phyloP scores from a whole-genome alignment of 768 basidiomycete genomes.

The Gyrodon lividus region DNA sequence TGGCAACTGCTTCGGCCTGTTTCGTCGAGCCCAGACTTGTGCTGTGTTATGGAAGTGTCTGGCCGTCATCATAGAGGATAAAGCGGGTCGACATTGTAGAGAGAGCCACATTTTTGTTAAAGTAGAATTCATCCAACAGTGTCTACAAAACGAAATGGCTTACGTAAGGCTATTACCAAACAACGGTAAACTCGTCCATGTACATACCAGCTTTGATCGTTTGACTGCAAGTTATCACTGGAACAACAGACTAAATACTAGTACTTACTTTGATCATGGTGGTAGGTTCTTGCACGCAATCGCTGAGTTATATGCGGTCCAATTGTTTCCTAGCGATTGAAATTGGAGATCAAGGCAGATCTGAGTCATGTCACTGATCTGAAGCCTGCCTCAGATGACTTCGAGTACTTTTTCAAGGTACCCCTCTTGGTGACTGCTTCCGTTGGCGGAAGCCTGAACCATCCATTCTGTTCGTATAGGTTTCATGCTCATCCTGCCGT shows the following conservation, averaged over 20 bases:
- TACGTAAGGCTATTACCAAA: slow-evolving; percentile 16
- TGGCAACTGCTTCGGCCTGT: slow-evolving; percentile 27
- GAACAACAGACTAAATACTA: too few relatives aligned
- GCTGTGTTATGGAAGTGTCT: slow-evolving; percentile 29
- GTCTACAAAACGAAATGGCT: not conserved
- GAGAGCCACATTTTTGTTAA: slow-evolving; percentile 20
- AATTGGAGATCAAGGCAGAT: slow-evolving; percentile 73
- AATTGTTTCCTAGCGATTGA: slow-evolving; percentile 44
- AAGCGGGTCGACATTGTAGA: slow-evolving; percentile 16
- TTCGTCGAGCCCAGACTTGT: slow-evolving; percentile 14
- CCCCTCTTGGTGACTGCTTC: not conserved
- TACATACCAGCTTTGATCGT: too few relatives aligned
- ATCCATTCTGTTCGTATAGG: slow-evolving; percentile 37
- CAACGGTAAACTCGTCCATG: slow-evolving; percentile 21
- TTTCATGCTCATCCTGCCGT: slow-evolving; percentile 77
- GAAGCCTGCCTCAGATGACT: slow-evolving; percentile 61
- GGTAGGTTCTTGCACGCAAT: slow-evolving; percentile 36
- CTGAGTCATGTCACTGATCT: slow-evolving; percentile 77
- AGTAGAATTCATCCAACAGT: not conserved
- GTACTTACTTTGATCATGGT: slow-evolving; percentile 44
- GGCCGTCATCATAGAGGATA: slow-evolving; percentile 5
- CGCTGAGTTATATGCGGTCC: not conserved
- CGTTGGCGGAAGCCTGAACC: not conserved
- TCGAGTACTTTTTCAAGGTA: slow-evolving; percentile 82
- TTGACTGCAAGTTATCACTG: too few relatives aligned